Evolutionary conservation across 192 early-diverging fungal genomes (phyloP).

Genomic region (Martensiomyces pterosporus): DNA sequence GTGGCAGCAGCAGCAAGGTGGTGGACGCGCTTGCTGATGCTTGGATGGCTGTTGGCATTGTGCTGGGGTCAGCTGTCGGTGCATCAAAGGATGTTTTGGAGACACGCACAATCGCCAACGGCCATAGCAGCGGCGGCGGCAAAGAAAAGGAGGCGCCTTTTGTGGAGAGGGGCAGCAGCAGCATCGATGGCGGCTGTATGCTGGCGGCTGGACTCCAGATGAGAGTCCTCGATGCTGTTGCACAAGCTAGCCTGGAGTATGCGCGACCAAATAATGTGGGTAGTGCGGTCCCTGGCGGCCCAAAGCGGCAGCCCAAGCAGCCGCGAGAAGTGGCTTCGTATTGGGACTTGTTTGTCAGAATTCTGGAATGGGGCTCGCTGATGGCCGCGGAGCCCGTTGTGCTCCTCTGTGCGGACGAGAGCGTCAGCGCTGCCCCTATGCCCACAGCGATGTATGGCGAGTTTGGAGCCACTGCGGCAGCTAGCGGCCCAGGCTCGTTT

Average conservation of each 20-base stretch:
- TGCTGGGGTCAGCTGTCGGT: conserved; percentile 17
- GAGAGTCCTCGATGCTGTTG: conserved; percentile 22
- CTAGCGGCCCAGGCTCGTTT: too few relatives aligned
- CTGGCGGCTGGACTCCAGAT: conserved; percentile 14
- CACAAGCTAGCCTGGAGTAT: conserved; percentile 15
- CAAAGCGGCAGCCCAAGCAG: conserved; percentile 1
- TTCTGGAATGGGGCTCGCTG: conserved; percentile 31
- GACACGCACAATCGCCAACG: not conserved
- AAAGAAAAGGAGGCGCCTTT: too few relatives aligned
- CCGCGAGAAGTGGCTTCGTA: conserved; percentile 18
- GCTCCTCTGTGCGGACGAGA: conserved; percentile 6
- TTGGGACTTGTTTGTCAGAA: conserved; percentile 24
- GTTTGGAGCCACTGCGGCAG: not conserved
- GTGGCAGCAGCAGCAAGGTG: not conserved
- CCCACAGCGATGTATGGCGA: not conserved
- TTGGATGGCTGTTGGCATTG: conserved; percentile 25
- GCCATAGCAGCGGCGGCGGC: too few relatives aligned
- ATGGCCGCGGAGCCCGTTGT: conserved; percentile 20
- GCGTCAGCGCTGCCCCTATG: not conserved
- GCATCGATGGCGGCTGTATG: too few relatives aligned
- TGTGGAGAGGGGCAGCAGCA: too few relatives aligned
- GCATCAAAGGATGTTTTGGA: conserved; percentile 4
- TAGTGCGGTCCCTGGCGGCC: too few relatives aligned
- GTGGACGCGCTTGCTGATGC: conserved; percentile 9
- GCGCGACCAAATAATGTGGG: too few relatives aligned